Conservation (phyloP, 306 rosid species). For the Fagus sylvatica region DNA sequence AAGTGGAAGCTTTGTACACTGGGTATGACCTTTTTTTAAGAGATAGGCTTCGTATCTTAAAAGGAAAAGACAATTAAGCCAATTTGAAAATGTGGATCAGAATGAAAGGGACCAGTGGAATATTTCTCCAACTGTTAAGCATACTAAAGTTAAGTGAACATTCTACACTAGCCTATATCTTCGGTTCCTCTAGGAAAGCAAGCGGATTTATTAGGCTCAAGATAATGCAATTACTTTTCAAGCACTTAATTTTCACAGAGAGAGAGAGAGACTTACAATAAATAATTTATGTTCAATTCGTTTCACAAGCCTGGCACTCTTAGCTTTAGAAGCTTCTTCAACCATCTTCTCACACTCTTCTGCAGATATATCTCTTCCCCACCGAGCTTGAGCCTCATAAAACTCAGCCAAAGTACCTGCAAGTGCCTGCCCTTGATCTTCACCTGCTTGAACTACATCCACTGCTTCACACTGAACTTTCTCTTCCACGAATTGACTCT, state of each 20-base stretch:
- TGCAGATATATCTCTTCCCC: constrained; percentile 78
- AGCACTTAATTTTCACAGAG: constrained; percentile 29
- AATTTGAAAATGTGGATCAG: not conserved
- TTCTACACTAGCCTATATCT: not conserved
- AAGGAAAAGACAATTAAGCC: not conserved
- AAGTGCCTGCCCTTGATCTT: constrained; percentile 52
- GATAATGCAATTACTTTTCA: constrained; percentile 16
- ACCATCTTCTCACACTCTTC: constrained; percentile 76
- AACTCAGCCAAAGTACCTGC: constrained; percentile 89
- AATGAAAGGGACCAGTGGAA: not conserved
- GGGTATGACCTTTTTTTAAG: not conserved
- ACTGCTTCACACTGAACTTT: constrained; percentile 48
- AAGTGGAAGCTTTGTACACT: too few relatives aligned
- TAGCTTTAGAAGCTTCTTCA: constrained; percentile 71
- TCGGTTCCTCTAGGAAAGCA: constrained; percentile 1
- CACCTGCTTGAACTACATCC: constrained; percentile 42
- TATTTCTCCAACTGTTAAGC: not conserved
- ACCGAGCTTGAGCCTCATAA: constrained; percentile 74
- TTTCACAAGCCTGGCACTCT: constrained; percentile 55
- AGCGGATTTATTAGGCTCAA: constrained; percentile 5
- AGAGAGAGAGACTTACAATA: constrained; percentile 55
- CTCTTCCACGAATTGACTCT: constrained; percentile 76
- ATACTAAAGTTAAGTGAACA: not conserved
- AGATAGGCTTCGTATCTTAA: not conserved
- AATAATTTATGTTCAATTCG: constrained; percentile 69